Evolutionary conservation across 73 alveolate species (phyloP).

Genomic region (Tetrahymena elliotti): DNA sequence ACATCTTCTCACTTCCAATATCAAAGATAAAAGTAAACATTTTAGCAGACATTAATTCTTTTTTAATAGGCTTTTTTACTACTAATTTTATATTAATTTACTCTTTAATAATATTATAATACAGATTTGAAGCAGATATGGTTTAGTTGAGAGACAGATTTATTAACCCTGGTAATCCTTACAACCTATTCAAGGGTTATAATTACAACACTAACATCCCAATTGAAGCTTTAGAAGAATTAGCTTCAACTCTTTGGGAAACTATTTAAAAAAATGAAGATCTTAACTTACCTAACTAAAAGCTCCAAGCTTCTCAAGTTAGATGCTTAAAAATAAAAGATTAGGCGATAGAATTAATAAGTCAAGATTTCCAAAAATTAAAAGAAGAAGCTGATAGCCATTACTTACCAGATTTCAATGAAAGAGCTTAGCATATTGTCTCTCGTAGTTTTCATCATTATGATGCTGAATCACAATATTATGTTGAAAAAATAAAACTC

Average conservation of each 20-base stretch:
- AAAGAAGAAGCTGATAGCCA: neutral
- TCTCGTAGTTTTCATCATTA: neutral
- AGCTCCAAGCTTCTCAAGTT: constrained; percentile 11
- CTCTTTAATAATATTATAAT: neutral
- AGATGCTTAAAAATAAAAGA: constrained; percentile 28
- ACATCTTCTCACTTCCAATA: constrained; percentile 10
- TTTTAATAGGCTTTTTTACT: too few species aligned
- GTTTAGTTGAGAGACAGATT: constrained; percentile 6
- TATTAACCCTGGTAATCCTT: neutral
- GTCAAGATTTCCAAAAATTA: neutral
- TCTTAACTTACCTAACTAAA: constrained; percentile 35
- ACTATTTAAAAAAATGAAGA: constrained; percentile 19
- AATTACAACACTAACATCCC: constrained; percentile 17
- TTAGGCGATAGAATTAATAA: constrained; percentile 11
- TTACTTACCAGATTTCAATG: neutral
- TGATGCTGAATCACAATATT: constrained; percentile 18
- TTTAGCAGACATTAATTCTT: neutral
- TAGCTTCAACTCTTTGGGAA: constrained; percentile 18
- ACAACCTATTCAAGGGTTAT: constrained; percentile 9
- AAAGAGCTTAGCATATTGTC: neutral
- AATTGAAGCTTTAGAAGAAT: constrained; percentile 6
- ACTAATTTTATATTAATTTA: neutral
- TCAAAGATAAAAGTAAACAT: neutral
- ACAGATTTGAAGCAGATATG: constrained; percentile 12
- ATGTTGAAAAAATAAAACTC: neutral